These are phyloP conservation scores for Ustilago tritici DNA, from an alignment of 1,284 basidiomycete species.

Conservation along the genomic window DNA sequence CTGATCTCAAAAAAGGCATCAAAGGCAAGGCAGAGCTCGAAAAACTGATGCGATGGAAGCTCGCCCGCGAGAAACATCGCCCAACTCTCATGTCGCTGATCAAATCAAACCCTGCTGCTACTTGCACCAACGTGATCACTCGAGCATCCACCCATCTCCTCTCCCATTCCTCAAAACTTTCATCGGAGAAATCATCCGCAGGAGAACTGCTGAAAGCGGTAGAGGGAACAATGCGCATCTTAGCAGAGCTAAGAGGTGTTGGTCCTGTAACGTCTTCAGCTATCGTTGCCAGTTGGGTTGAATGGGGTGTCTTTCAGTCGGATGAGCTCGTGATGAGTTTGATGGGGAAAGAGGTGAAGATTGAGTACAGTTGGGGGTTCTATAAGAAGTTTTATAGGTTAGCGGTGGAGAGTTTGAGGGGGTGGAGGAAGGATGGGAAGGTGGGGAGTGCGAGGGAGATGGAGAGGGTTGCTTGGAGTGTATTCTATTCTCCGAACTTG, in stretches of 20 bases:
- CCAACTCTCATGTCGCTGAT: conserved; percentile 28
- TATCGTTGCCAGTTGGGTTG: conserved; percentile 22
- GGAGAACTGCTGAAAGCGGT: neutral
- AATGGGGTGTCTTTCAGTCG: conserved; percentile 17
- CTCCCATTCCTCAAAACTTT: neutral
- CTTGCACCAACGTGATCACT: neutral
- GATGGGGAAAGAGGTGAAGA: neutral
- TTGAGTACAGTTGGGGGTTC: conserved; percentile 22
- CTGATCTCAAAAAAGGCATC: neutral
- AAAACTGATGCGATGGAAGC: conserved; percentile 44
- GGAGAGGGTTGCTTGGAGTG: conserved; percentile 29
- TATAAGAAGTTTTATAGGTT: conserved; percentile 21
- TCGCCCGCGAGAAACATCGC: conserved; percentile 27
- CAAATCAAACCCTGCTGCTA: conserved; percentile 14
- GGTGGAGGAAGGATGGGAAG: neutral
- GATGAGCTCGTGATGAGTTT: conserved; percentile 24
- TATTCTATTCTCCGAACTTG: conserved; percentile 2
- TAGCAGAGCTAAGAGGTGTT: conserved; percentile 28
- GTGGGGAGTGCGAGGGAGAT: conserved; percentile 10
- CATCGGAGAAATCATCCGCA: neutral
- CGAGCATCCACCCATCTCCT: conserved; percentile 9
- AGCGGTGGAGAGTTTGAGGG: neutral
- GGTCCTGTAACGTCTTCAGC: conserved; percentile 43
- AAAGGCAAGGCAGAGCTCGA: conserved; percentile 16
- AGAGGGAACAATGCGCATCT: conserved; percentile 18